Evolutionary conservation across 2,329 filamentous ascomycete species (phyloP).

Genomic region (Neopestalotiopsis rosae): DNA sequence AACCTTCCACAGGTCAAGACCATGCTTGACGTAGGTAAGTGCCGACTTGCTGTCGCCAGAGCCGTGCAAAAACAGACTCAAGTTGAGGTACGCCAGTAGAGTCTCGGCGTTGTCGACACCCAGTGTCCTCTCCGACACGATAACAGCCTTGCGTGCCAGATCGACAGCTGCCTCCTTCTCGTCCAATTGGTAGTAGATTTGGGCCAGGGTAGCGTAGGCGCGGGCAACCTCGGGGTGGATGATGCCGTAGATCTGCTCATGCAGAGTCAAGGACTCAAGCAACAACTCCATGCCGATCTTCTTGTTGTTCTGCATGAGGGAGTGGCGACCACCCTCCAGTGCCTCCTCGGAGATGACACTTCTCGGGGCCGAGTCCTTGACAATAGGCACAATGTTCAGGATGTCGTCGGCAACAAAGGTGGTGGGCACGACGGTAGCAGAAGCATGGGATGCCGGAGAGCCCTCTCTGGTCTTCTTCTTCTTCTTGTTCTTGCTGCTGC

Average conservation of each 20-base stretch:
- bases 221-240: constrained; percentile 95
- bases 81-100: constrained; percentile 92
- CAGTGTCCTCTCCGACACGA: constrained; percentile 92
- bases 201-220: constrained; percentile 93
- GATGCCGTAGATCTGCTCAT: constrained; percentile 98
- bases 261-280: constrained; percentile 91
- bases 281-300: constrained; percentile 95
- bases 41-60: constrained; percentile 87
- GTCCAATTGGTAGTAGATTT: constrained; percentile 96
- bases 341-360: constrained; percentile 94
- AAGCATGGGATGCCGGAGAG: constrained; percentile 52
- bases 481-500: constrained; percentile 65
- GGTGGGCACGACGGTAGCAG: constrained; percentile 45
- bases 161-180: constrained; percentile 97
- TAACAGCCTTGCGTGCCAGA: constrained; percentile 93
- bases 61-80: constrained; percentile 92
- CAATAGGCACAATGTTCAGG: constrained; percentile 88
- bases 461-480: constrained; percentile 63
- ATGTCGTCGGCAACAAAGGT: constrained; percentile 88
- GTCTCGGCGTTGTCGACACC: constrained; percentile 95
- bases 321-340: constrained; percentile 92
- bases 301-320: constrained; percentile 92
- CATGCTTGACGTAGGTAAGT: constrained; percentile 89
- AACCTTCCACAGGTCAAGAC: constrained; percentile 93
- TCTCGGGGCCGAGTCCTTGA: constrained; percentile 93